Conservation (phyloP, 192 early-diverging fungal species). For the Physocladia obscura region DNA sequence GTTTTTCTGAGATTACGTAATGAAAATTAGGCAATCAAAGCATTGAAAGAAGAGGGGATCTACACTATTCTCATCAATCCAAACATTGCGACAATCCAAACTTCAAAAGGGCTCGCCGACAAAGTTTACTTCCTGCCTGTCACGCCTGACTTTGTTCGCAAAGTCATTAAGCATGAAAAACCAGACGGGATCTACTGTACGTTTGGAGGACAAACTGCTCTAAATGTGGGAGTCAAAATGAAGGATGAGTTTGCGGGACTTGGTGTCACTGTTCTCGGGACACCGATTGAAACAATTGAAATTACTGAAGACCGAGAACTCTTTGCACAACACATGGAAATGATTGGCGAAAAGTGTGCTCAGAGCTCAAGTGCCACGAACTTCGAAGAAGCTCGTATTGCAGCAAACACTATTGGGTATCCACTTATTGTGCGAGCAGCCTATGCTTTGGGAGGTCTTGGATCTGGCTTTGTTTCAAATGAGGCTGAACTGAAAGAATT, state of each 20-base stretch:
- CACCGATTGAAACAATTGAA: conserved; percentile 88
- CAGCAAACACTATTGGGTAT: conserved; percentile 87
- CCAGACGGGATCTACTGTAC: conserved; percentile 95
- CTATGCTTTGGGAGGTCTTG: conserved; percentile 93
- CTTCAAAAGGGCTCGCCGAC: conserved; percentile 87
- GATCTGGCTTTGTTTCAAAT: conserved; percentile 94
- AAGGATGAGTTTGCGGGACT: conserved; percentile 80
- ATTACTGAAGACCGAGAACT: conserved; percentile 92
- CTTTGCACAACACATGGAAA: conserved; percentile 84
- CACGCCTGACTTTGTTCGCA: conserved; percentile 84
- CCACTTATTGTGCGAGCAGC: conserved; percentile 96
- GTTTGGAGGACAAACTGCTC: conserved; percentile 95
- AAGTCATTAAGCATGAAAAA: conserved; percentile 89
- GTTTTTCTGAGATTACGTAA: not conserved
- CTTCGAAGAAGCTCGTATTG: conserved; percentile 83
- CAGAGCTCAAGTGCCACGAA: conserved; percentile 79
- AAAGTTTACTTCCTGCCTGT: conserved; percentile 95
- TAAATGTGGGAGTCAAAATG: conserved; percentile 92
- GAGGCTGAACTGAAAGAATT: conserved; percentile 76
- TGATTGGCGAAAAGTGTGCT: conserved; percentile 88
- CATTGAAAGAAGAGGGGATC: conserved; percentile 85
- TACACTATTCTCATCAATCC: conserved; percentile 97
- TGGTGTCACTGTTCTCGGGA: conserved; percentile 90
- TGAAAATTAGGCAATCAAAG: conserved; percentile 97
- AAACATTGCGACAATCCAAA: conserved; percentile 99